Percentiles rank a stretch among this genome's conserved stretches.
These are phyloP conservation scores for Exidia glandulosa DNA, from an alignment of 768 basidiomycete species.

Conservation along the genomic window DNA sequence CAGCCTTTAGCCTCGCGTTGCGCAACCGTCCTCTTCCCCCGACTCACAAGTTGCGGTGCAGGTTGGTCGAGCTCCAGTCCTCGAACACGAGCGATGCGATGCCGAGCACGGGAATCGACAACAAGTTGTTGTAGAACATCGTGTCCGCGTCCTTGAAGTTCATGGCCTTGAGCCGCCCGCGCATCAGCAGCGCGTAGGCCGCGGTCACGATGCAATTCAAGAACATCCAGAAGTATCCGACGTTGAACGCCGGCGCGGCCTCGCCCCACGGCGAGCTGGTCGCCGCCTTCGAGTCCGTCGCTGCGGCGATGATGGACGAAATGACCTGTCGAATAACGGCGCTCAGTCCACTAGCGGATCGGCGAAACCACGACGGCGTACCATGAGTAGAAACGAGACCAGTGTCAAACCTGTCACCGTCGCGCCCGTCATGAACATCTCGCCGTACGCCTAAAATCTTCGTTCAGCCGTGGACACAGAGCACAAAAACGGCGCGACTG, in stretches of 20 bases:
- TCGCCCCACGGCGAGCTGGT: conserved; percentile 19
- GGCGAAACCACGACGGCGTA: conserved; percentile 18
- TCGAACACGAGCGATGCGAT: conserved; percentile 77
- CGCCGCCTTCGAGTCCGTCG: conserved; percentile 57
- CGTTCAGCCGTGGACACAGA: conserved; percentile 1
- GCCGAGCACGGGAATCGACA: conserved; percentile 84
- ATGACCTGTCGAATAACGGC: too few species aligned
- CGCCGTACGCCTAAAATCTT: conserved; percentile 74
- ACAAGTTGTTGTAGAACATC: conserved; percentile 96
- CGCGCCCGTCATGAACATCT: conserved; percentile 94
- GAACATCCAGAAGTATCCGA: conserved; percentile 96
- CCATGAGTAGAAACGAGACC: conserved; percentile 88
- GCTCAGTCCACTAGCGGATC: not conserved
- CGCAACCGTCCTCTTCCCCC: not conserved
- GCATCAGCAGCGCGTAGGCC: conserved; percentile 88
- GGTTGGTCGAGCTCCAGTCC: conserved; percentile 75
- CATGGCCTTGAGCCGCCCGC: conserved; percentile 89
- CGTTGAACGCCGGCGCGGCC: conserved; percentile 45
- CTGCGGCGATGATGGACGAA: conserved; percentile 95
- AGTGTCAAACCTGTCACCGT: conserved; percentile 79
- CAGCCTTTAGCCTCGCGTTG: conserved; percentile 1
- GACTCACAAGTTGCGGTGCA: conserved; percentile 80
- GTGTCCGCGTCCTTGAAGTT: conserved; percentile 98
- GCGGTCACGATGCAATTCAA: conserved; percentile 85
- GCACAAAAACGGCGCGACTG: conserved; percentile 17